These are phyloP conservation scores for Monilinia aucupariae DNA, from an alignment of 2,329 filamentous ascomycete species.

Conservation along the genomic window DNA sequence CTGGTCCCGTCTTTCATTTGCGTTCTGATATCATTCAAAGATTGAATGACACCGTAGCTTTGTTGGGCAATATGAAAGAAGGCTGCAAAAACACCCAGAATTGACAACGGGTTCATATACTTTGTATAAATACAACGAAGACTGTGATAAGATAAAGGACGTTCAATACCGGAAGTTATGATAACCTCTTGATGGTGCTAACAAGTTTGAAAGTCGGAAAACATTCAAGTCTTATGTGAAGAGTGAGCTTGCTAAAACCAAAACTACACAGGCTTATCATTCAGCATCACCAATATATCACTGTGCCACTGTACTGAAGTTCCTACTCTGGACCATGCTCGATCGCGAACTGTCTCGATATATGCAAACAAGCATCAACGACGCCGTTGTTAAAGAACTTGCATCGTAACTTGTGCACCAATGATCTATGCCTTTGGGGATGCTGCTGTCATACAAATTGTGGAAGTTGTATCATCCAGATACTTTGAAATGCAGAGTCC, in stretches of 20 bases:
- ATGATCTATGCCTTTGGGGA: background rate
- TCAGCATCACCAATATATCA: background rate
- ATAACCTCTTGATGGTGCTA: background rate
- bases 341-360: background rate
- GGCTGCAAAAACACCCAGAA: slow-evolving; percentile 17
- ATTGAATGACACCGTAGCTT: background rate
- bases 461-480: background rate
- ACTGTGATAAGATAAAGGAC: background rate
- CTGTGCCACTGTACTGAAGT: background rate
- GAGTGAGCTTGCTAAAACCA: background rate
- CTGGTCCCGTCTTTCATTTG: background rate
- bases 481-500: background rate
- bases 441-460: too few relatives aligned
- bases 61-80: slow-evolving; percentile 13
- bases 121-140: background rate
- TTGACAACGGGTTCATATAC: slow-evolving; percentile 13
- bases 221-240: background rate
- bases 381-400: background rate
- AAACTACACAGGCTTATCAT: background rate
- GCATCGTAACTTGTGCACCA: background rate
- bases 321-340: background rate
- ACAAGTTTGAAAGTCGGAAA: too few relatives aligned
- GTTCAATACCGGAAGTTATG: background rate
- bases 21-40: too few relatives aligned
- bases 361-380: background rate